phyloP scores from a whole-genome alignment of 306 rosid species.

The Cajanus cajan region DNA sequence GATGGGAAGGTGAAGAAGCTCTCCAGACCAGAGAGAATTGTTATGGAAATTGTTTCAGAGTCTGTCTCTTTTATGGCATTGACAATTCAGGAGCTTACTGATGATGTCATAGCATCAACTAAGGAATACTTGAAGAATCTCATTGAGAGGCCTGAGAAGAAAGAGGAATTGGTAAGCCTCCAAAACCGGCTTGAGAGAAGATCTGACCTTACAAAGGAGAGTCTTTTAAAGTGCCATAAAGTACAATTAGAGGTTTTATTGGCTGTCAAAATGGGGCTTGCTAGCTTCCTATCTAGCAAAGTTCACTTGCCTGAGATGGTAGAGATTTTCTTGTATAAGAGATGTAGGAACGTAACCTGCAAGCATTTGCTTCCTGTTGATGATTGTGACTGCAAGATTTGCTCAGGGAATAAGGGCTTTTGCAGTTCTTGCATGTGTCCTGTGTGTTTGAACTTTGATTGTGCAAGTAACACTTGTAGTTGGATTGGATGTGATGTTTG shows the following conservation, averaged over 20 bases:
- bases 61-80: conserved; percentile 56
- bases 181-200: conserved; percentile 69
- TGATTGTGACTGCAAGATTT: conserved; percentile 95
- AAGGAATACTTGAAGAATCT: conserved; percentile 70
- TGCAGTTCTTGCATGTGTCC: conserved; percentile 98
- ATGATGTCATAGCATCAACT: conserved; percentile 50
- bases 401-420: conserved; percentile 80
- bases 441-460: conserved; percentile 89
- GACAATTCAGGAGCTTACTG: conserved; percentile 71
- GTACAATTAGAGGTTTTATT: conserved; percentile 70
- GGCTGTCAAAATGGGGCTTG: conserved; percentile 77
- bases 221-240: conserved; percentile 72
- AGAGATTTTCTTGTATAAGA: conserved; percentile 75
- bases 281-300: conserved; percentile 64
- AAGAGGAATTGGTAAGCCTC: conserved; percentile 67
- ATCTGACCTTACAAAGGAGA: conserved; percentile 80
- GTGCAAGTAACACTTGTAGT: conserved; percentile 90
- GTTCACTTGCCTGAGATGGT: conserved; percentile 59
- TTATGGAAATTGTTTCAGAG: conserved; percentile 59
- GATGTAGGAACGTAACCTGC: conserved; percentile 82
- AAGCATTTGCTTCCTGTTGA: conserved; percentile 78
- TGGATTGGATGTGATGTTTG: conserved; percentile 99
- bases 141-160: conserved; percentile 68
- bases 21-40: conserved; percentile 70
- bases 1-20: conserved; percentile 52